Conservation (phyloP, 495 filamentous ascomycete genomes). For the Penicillium maclennaniae region DNA sequence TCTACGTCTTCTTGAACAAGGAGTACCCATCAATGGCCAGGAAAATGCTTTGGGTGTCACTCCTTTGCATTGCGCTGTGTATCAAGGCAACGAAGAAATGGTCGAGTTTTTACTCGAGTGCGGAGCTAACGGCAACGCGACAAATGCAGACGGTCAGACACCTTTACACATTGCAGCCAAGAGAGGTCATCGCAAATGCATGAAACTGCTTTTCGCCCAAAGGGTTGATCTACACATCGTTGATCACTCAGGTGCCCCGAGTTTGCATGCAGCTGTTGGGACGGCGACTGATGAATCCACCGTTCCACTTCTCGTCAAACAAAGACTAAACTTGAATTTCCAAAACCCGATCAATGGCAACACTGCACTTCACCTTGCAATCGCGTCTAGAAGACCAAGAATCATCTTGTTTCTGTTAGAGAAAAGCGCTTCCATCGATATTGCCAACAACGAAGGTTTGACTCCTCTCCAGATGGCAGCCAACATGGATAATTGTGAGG, state of each 20-base stretch:
- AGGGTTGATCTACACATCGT: slow-evolving; percentile 18
- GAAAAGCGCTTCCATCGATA: slow-evolving; percentile 23
- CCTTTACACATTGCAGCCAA: slow-evolving; percentile 29
- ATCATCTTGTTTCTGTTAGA: slow-evolving; percentile 31
- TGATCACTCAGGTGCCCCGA: slow-evolving; percentile 12
- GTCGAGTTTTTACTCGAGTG: slow-evolving; percentile 33
- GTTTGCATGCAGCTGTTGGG: slow-evolving; percentile 29
- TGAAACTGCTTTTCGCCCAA: slow-evolving; percentile 22
- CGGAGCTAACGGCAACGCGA: slow-evolving; percentile 23
- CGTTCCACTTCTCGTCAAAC: slow-evolving; percentile 27
- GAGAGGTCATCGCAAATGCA: slow-evolving; percentile 26
- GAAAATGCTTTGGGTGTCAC: slow-evolving; percentile 25
- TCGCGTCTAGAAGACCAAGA: slow-evolving; percentile 21
- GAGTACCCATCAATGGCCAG: slow-evolving; percentile 19
- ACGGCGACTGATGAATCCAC: slow-evolving; percentile 29
- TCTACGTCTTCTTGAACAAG: slow-evolving; percentile 29
- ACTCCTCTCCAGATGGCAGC: slow-evolving; percentile 33
- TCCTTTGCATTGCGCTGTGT: slow-evolving; percentile 36
- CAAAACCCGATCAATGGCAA: slow-evolving; percentile 27
- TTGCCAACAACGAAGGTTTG: slow-evolving; percentile 22
- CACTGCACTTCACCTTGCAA: slow-evolving; percentile 34
- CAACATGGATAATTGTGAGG: slow-evolving; percentile 31
- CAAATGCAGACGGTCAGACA: slow-evolving; percentile 20
- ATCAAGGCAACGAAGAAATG: slow-evolving; percentile 37
- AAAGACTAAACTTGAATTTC: slow-evolving; percentile 21